These are phyloP conservation scores for Aechmea fasciata DNA, from an alignment of 176 grass and related monocot genomes.

Conservation along the genomic window DNA sequence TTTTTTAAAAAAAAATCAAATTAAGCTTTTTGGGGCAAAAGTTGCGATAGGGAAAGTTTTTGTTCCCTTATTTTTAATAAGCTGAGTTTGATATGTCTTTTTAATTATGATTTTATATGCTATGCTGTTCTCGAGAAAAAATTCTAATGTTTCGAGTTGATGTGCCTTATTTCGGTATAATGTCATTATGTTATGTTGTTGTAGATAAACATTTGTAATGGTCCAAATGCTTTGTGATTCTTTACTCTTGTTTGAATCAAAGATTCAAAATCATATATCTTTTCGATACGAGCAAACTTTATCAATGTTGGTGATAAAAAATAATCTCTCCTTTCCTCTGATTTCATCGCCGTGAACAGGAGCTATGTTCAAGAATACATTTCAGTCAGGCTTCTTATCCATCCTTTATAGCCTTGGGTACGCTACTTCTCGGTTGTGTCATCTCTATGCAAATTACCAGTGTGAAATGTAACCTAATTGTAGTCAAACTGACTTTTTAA, in stretches of 20 bases:
- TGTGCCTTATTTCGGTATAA: no score
- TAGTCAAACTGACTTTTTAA: not conserved
- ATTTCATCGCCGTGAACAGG: not conserved
- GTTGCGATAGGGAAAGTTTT: no score
- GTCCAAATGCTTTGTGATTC: not conserved
- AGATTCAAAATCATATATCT: not conserved
- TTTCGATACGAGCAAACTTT: not conserved
- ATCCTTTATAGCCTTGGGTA: conserved; percentile 98
- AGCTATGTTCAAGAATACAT: conserved; percentile 93
- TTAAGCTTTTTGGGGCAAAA: no score
- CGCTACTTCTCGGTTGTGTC: not conserved
- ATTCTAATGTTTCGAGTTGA: no score
- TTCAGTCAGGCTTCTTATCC: conserved; percentile 91
- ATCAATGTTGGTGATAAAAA: no score
- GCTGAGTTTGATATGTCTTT: no score
- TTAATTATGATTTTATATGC: no score
- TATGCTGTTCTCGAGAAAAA: no score
- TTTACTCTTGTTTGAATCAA: conserved; percentile 1
- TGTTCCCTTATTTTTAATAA: no score
- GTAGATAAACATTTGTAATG: not conserved
- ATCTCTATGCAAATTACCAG: not conserved
- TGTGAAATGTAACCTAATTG: no score
- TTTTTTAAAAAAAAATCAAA: not conserved
- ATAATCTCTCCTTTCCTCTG: no score
- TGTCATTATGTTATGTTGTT: no score